Evolutionary conservation across 2,329 filamentous ascomycete species (phyloP).

Genomic region (Pseudogymnoascus sp.): DNA sequence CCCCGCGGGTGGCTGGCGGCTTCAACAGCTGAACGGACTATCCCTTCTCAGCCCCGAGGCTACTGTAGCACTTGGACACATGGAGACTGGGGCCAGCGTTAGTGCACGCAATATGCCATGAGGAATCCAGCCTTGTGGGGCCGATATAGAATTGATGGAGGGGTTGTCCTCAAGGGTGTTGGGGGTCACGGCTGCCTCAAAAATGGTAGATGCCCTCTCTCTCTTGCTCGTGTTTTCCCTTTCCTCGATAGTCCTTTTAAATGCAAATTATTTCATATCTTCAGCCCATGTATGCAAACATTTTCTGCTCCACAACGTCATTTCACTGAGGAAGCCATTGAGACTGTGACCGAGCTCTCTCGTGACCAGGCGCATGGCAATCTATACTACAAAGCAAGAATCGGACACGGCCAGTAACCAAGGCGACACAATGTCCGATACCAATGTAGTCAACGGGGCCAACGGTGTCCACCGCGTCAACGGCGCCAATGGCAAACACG

Average conservation of each 20-base stretch:
- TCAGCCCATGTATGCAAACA: neutral
- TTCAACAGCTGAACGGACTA: neutral
- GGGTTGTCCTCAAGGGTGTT: neutral
- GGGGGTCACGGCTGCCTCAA: neutral
- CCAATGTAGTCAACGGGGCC: neutral
- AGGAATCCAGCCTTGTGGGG: neutral
- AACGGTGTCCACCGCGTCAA: neutral
- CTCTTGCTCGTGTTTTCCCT: neutral
- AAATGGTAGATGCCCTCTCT: neutral
- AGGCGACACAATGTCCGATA: neutral
- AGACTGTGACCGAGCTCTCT: neutral
- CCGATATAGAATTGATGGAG: neutral
- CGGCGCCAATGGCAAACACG: neutral
- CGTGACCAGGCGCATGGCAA: neutral
- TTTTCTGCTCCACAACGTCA: neutral
- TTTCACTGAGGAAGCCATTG: neutral
- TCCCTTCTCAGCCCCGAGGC: neutral
- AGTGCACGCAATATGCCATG: neutral
- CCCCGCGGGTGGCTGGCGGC: neutral
- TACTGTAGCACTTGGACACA: neutral
- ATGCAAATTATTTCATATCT: neutral
- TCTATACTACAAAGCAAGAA: neutral
- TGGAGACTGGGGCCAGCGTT: neutral
- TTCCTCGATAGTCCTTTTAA: neutral
- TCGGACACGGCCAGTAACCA: neutral